Conservation (phyloP, 2,329 filamentous ascomycete species). For the Endocalyx cinctus region DNA sequence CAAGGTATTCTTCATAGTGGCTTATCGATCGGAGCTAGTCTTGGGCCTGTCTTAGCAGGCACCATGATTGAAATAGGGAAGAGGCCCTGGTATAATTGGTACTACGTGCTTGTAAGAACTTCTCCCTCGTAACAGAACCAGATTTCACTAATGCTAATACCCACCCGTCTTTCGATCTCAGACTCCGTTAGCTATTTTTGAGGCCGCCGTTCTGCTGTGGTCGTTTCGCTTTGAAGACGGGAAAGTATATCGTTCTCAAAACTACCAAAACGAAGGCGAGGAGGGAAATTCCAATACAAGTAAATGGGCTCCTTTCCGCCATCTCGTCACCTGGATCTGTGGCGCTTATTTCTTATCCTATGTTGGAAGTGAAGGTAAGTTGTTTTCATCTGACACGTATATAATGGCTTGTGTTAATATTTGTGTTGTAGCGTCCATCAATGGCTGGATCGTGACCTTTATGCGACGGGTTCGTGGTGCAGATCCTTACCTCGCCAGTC, state of each 20-base stretch:
- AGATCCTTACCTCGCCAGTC: constrained; percentile 1
- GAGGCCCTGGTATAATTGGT: constrained; percentile 1
- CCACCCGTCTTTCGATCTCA: neutral
- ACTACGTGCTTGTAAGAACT: constrained; percentile 2
- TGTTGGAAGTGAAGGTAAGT: constrained; percentile 1
- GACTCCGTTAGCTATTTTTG: neutral
- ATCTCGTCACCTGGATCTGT: constrained; percentile 1
- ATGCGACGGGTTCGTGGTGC: constrained; percentile 1
- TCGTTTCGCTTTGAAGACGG: neutral
- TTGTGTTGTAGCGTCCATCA: neutral
- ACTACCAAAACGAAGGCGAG: neutral
- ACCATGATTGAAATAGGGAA: constrained; percentile 1
- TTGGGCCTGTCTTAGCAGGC: neutral
- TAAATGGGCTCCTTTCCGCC: constrained; percentile 1
- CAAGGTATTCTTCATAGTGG: constrained; percentile 1
- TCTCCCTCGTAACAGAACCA: neutral
- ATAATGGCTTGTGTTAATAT: neutral
- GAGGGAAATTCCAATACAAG: too few species aligned
- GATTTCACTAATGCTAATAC: neutral
- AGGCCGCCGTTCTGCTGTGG: constrained; percentile 1
- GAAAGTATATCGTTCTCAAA: neutral
- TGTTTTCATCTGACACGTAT: neutral
- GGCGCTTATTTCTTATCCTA: constrained; percentile 2
- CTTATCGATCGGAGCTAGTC: neutral
- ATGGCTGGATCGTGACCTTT: constrained; percentile 1